Evolutionary conservation across 78 protist genomes (phyloP).

Genomic region (Polysphondylium violaceum): DNA sequence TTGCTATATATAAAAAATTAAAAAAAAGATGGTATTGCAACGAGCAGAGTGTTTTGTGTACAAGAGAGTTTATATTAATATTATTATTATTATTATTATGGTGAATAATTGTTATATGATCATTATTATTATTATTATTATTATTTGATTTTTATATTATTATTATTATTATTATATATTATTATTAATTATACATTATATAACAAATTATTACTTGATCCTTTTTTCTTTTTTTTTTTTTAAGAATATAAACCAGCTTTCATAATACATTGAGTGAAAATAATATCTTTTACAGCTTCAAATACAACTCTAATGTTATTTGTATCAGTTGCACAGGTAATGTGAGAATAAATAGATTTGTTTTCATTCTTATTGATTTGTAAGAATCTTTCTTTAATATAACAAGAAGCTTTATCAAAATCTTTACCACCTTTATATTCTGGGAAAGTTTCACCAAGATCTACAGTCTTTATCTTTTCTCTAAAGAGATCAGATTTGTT

Average conservation of each 20-base stretch:
- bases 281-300: conserved; percentile 87
- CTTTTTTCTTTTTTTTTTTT: conserved; percentile 11
- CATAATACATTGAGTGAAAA: conserved; percentile 82
- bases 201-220: background rate
- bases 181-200: background rate
- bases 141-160: background rate
- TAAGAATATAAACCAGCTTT: conserved; percentile 76
- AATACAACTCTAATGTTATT: conserved; percentile 85
- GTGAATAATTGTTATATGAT: too few relatives aligned
- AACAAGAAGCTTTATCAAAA: conserved; percentile 77
- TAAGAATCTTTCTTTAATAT: conserved; percentile 81
- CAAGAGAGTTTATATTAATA: too few relatives aligned
- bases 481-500: conserved; percentile 90
- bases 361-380: conserved; percentile 64
- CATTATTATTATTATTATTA: too few relatives aligned
- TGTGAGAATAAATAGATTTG: conserved; percentile 84
- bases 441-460: conserved; percentile 86
- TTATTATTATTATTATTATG: too few relatives aligned
- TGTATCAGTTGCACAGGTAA: conserved; percentile 94
- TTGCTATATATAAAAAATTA: too few relatives aligned
- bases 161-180: background rate
- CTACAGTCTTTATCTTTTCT: conserved; percentile 86
- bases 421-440: conserved; percentile 88
- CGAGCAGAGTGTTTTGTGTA: too few relatives aligned
- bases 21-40: too few relatives aligned